phyloP scores from a whole-genome alignment of 176 grass and related monocot genomes.

The Avena sativa region DNA sequence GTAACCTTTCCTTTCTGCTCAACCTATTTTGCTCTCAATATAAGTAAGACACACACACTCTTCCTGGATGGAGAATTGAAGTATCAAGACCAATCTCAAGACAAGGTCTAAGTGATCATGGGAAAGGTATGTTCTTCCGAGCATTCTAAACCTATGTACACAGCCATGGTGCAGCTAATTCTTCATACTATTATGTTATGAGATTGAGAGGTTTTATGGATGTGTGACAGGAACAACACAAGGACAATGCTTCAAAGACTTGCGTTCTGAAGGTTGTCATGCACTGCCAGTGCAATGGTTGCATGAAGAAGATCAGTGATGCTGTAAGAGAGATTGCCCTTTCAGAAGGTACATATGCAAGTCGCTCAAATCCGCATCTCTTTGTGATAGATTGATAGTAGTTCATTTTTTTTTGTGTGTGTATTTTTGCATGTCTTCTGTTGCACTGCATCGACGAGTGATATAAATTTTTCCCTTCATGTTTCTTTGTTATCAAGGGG shows the following conservation, averaged over 20 bases:
- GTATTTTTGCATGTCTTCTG: neutral
- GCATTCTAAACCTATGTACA: neutral
- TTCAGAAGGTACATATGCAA: conserved; percentile 37
- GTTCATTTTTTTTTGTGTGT: neutral
- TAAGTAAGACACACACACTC: neutral
- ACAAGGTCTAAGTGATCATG: conserved; percentile 32
- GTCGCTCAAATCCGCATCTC: neutral
- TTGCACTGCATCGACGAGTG: neutral
- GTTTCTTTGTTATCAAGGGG: conserved; percentile 26
- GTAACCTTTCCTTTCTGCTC: conserved; percentile 6
- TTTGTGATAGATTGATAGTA: neutral
- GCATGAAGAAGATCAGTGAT: conserved; percentile 51
- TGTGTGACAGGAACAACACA: conserved; percentile 16
- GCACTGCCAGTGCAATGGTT: conserved; percentile 55
- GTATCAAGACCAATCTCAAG: neutral
- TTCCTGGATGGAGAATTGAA: conserved; percentile 15
- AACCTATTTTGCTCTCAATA: conserved; percentile 37
- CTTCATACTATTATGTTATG: neutral
- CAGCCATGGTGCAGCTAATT: neutral
- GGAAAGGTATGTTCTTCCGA: conserved; percentile 22
- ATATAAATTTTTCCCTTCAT: neutral
- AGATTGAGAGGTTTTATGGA: conserved; percentile 16
- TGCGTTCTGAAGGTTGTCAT: conserved; percentile 37
- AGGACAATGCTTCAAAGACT: neutral
- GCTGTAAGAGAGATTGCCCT: conserved; percentile 40